Evolutionary conservation across 1,139 yeast species (phyloP), one percentile per base, ranked within the genome.

Genomic region (Candida albicans): DNA sequence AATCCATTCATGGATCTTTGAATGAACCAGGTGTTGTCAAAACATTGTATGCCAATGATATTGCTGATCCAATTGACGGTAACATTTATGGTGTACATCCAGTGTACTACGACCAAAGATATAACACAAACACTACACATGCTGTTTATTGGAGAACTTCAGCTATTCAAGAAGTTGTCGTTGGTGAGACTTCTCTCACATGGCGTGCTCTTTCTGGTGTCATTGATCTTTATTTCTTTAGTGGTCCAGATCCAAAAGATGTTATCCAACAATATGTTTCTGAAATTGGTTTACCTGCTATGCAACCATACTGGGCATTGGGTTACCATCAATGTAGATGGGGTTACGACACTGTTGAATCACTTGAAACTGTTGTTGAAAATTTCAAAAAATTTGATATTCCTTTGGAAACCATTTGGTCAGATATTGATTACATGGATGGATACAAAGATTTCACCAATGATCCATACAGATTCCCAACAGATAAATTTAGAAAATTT

Each of bases 201-300:
- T 65, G 56, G 70, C 60, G 61, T 58, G 58, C 56, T 32, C 58
- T 48, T 46, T 55, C 48, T 46, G 68, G 67, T 40, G 64, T 49
- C 27, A 42, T 65, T 37, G 70, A 65, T 44, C 55, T 65, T 26
- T 65, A 62, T 50, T 59, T 65, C 53, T 65, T 63, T 47, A 49
- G 61, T 32, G 70, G 70, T 3, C 65, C 68, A 3, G 49, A 58
- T 25, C 62, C 68, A 12, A 58, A 52, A 42, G 62, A 64, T 32
- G 65, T 61, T 8, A 58, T 62, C 33, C 46, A 51, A 28, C 69
- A 65, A 49, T 57, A 63, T 51, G 57, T 63, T 40, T 35, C 47
- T 32, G 53, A 55, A 44, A 52, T 58, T 18, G 61, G 61, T 2
- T 51, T 57, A 28, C 62, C 62, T 2, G 50, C 55, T 5, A 47